Evolutionary conservation across 441 rosid genomes (phyloP).

Genomic region (Aleurites moluccanus): DNA sequence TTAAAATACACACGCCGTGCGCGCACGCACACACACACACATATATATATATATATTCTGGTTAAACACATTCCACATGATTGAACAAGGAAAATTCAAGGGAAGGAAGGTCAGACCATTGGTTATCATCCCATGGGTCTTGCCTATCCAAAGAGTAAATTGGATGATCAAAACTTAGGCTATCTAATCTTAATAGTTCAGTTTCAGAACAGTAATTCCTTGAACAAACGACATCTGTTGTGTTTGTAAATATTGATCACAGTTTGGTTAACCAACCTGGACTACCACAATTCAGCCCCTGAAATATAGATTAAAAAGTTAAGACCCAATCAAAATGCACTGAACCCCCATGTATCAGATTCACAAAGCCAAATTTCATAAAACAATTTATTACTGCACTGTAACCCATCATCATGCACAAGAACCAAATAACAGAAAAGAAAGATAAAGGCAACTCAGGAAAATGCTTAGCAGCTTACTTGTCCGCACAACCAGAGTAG

Average conservation of each 20-base stretch:
- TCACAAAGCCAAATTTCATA: not conserved
- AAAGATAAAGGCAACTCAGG: not conserved
- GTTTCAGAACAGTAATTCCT: not conserved
- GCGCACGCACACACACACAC: not conserved
- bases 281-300: not conserved
- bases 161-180: not conserved
- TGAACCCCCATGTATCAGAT: not conserved
- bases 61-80: not conserved
- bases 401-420: not conserved
- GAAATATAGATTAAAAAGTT: too few species aligned
- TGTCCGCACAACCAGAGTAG: constrained; percentile 73
- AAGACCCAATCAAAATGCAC: not conserved
- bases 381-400: not conserved
- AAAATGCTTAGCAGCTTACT: constrained; percentile 48
- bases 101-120: not conserved
- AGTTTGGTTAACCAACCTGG: not conserved
- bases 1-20: not conserved
- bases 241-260: not conserved
- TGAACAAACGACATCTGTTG: not conserved
- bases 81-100: not conserved
- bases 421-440: constrained; percentile 11
- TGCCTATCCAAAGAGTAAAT: not conserved
- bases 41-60: not conserved
- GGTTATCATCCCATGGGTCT: not conserved
- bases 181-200: not conserved